Evolutionary conservation across 805 yeast genomes (phyloP).

Genomic region (Teunomyces panamensis): DNA sequence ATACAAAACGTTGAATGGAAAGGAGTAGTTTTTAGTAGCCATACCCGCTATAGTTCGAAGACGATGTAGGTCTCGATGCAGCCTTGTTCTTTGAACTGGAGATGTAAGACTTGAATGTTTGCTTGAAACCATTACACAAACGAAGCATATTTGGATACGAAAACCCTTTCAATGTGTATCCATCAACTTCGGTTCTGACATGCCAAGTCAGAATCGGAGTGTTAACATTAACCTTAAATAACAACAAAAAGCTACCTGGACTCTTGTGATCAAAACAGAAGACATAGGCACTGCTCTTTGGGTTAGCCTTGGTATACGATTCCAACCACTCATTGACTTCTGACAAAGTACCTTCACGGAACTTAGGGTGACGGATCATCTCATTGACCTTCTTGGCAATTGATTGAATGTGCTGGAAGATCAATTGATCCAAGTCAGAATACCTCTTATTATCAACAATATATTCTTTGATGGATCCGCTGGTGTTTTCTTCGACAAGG

Average conservation of each 20-base stretch:
- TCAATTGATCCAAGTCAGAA: constrained; percentile 89
- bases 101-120: constrained; percentile 41
- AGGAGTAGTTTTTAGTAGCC: constrained; percentile 15
- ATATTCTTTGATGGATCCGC: constrained; percentile 48
- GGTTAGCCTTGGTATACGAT: constrained; percentile 86
- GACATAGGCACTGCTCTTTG: constrained; percentile 83
- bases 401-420: constrained; percentile 81
- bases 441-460: constrained; percentile 70
- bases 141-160: constrained; percentile 86
- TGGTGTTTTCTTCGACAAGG: constrained; percentile 74
- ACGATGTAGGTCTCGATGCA: constrained; percentile 14
- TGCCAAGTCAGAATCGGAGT: constrained; percentile 80
- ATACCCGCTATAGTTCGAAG: constrained; percentile 20
- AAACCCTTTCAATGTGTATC: constrained; percentile 75
- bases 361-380: constrained; percentile 84
- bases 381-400: constrained; percentile 80
- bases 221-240: constrained; percentile 76
- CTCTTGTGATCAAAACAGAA: constrained; percentile 86
- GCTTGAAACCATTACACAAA: constrained; percentile 94
- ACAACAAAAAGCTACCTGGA: constrained; percentile 90
- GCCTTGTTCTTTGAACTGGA: constrained; percentile 11
- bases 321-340: constrained; percentile 87
- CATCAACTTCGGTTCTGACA: constrained; percentile 85
- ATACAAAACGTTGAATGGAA: constrained; percentile 3
- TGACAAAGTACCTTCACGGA: constrained; percentile 70